phyloP scores from a whole-genome alignment of 2,329 filamentous ascomycete species.

The Hysterium pulicare region DNA sequence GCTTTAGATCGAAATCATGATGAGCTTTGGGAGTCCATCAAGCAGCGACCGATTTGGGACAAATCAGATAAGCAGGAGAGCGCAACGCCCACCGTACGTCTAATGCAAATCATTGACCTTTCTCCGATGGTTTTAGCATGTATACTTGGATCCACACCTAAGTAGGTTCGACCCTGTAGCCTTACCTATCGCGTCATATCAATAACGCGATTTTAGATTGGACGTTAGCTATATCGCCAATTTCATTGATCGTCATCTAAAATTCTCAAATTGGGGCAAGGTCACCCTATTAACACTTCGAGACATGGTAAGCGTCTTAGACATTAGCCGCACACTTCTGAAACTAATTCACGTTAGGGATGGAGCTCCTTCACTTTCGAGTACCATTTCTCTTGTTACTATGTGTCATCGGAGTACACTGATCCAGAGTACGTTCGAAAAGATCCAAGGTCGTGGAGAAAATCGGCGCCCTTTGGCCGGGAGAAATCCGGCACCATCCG shows the following conservation, averaged over 20 bases:
- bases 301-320: conserved; percentile 1
- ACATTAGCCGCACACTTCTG: no score
- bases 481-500: neutral
- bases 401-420: neutral
- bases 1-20: neutral
- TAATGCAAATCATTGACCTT: conserved; percentile 1
- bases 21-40: neutral
- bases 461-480: conserved; percentile 4
- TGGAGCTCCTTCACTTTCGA: conserved; percentile 6
- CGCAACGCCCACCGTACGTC: neutral
- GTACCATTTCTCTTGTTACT: conserved; percentile 6
- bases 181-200: no score
- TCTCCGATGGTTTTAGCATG: neutral
- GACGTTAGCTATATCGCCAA: conserved; percentile 1
- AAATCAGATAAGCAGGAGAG: neutral
- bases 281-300: neutral
- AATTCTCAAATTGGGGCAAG: conserved; percentile 1
- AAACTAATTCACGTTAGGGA: no score
- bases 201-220: neutral
- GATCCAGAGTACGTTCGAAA: neutral
- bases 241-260: conserved; percentile 1
- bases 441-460: conserved; percentile 2
- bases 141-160: conserved; percentile 1
- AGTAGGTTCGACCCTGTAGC: neutral
- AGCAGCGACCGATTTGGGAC: neutral